Percentiles rank a stretch among this genome's conserved stretches.
Evolutionary conservation across 441 rosid genomes (phyloP).

Genomic region (Kokia cookei): DNA sequence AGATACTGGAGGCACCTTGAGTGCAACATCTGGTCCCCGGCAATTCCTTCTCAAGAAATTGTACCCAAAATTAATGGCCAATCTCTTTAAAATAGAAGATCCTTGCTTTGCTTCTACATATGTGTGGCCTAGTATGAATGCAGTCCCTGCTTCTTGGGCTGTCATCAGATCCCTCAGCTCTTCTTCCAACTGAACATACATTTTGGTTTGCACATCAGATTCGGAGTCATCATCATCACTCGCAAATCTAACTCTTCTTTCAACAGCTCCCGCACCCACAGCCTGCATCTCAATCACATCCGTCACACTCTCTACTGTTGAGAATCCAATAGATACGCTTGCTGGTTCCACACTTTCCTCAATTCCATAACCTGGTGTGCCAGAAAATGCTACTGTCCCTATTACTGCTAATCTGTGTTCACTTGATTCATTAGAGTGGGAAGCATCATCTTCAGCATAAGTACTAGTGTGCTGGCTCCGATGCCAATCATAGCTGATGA

Average conservation of each 20-base stretch:
- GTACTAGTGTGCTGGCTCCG: constrained; percentile 17
- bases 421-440: constrained; percentile 54
- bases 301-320: constrained; percentile 55
- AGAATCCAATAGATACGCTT: constrained; percentile 65
- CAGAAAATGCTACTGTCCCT: constrained; percentile 42
- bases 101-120: constrained; percentile 90
- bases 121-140: constrained; percentile 90
- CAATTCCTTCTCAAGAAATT: constrained; percentile 89
- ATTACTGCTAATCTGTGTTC: constrained; percentile 75
- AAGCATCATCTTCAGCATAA: constrained; percentile 32
- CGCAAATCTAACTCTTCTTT: constrained; percentile 72
- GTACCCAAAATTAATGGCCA: constrained; percentile 78
- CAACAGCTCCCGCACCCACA: neutral
- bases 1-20: constrained; percentile 89
- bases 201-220: constrained; percentile 17
- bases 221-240: constrained; percentile 29
- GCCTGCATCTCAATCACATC: constrained; percentile 74
- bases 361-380: constrained; percentile 46
- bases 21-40: constrained; percentile 91
- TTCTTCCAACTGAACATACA: constrained; percentile 33
- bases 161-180: constrained; percentile 65
- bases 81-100: constrained; percentile 66
- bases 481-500: constrained; percentile 75
- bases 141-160: constrained; percentile 79
- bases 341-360: constrained; percentile 60